Evolutionary conservation across 2,329 filamentous ascomycete species (phyloP).

Genomic region (Aspergillaceae sp.): DNA sequence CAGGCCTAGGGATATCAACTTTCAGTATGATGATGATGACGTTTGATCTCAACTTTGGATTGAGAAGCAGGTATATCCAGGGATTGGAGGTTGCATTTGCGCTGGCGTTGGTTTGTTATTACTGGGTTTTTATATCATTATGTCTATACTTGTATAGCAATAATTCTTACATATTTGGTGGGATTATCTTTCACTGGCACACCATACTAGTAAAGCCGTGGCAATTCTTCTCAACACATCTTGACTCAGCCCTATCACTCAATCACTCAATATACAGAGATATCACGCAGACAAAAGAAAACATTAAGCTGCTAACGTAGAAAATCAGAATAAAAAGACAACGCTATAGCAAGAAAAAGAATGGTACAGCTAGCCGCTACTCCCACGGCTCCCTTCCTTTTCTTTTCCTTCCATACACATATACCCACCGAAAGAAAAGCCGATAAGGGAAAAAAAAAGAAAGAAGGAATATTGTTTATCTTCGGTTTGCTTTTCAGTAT

Average conservation of each 20-base stretch:
- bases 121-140: neutral
- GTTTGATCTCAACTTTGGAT: constrained; percentile 32
- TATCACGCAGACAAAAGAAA: constrained; percentile 3
- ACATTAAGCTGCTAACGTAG: constrained; percentile 10
- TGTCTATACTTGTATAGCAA: neutral
- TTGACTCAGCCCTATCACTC: too few relatives aligned
- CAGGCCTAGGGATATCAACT: constrained; percentile 80
- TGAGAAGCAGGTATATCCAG: neutral
- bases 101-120: neutral
- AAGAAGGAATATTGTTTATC: constrained; percentile 1
- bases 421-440: too few relatives aligned
- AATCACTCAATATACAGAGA: constrained; percentile 22
- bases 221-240: too few relatives aligned
- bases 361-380: constrained; percentile 9
- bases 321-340: constrained; percentile 15
- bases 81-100: neutral
- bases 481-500: constrained; percentile 3
- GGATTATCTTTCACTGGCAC: neutral
- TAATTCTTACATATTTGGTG: neutral
- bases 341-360: constrained; percentile 26
- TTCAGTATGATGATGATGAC: constrained; percentile 85
- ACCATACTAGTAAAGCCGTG: too few relatives aligned
- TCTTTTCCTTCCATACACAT: neutral
- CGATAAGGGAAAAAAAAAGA: constrained; percentile 1
- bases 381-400: constrained; percentile 7